phyloP scores from a whole-genome alignment of 2,329 filamentous ascomycete genomes.

The Colletotrichum sp. region DNA sequence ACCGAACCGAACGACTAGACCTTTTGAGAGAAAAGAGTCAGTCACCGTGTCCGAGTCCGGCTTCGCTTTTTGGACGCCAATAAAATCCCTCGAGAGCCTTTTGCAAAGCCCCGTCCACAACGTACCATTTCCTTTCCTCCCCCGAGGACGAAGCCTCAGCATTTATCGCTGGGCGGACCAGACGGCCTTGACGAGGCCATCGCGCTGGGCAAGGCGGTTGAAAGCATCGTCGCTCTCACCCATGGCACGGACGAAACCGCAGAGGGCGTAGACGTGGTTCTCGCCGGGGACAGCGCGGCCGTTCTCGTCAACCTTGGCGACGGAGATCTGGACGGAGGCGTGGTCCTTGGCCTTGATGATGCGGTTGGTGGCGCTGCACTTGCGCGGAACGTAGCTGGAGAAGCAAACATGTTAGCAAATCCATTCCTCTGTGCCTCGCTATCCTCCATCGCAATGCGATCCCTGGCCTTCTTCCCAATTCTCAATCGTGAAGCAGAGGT shows the following conservation, averaged over 20 bases:
- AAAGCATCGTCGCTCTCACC: slow-evolving; percentile 97
- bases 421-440: neutral
- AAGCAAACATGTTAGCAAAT: slow-evolving; percentile 32
- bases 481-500: neutral
- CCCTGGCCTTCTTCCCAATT: neutral
- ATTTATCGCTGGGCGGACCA: slow-evolving; percentile 79
- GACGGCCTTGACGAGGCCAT: slow-evolving; percentile 96
- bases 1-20: slow-evolving; percentile 25
- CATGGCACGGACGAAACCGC: slow-evolving; percentile 96
- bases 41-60: neutral
- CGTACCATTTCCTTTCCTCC: slow-evolving; percentile 18
- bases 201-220: slow-evolving; percentile 94
- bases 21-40: neutral
- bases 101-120: neutral
- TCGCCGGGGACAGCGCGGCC: slow-evolving; percentile 92
- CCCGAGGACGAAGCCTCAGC: slow-evolving; percentile 19
- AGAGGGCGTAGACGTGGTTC: slow-evolving; percentile 97
- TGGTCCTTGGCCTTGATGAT: slow-evolving; percentile 99
- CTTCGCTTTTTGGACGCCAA: neutral
- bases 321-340: slow-evolving; percentile 94
- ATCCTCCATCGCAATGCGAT: neutral
- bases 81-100: neutral
- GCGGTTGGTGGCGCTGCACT: slow-evolving; percentile 98
- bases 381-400: slow-evolving; percentile 94
- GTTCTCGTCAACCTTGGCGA: slow-evolving; percentile 99